Evolutionary conservation across 495 filamentous ascomycete species (phyloP).

Genomic region (Penicillium malachiteum): DNA sequence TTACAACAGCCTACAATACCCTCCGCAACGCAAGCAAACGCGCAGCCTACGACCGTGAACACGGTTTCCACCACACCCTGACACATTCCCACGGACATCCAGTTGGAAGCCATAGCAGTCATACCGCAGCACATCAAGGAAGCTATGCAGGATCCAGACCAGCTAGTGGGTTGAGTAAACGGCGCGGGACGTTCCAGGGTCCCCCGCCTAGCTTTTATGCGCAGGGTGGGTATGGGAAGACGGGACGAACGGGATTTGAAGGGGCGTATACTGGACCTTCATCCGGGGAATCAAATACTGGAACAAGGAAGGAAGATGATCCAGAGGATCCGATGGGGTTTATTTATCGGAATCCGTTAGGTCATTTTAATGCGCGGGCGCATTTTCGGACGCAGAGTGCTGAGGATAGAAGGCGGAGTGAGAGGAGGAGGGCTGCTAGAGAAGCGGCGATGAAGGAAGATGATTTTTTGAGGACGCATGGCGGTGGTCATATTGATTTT

Average conservation of each 20-base stretch:
- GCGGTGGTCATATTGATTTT: background rate
- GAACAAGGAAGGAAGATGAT: slow-evolving; percentile 4
- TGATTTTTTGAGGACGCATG: background rate
- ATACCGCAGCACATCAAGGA: slow-evolving; percentile 30
- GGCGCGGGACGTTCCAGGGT: slow-evolving; percentile 72
- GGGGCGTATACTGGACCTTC: slow-evolving; percentile 15
- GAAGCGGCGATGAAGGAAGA: slow-evolving; percentile 9
- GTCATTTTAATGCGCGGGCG: slow-evolving; percentile 63
- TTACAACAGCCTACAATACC: slow-evolving; percentile 82
- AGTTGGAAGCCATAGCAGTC: slow-evolving; percentile 42
- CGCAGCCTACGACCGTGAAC: slow-evolving; percentile 72
- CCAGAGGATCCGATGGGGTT: slow-evolving; percentile 44
- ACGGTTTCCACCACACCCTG: slow-evolving; percentile 36
- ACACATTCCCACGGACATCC: slow-evolving; percentile 40
- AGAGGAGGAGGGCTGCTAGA: slow-evolving; percentile 31
- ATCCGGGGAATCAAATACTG: slow-evolving; percentile 28
- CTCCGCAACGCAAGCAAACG: slow-evolving; percentile 72
- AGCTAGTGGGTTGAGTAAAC: slow-evolving; percentile 73
- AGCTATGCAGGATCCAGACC: slow-evolving; percentile 65
- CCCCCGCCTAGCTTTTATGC: slow-evolving; percentile 88
- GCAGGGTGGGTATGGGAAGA: slow-evolving; percentile 59
- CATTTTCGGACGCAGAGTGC: slow-evolving; percentile 69
- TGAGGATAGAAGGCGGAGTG: slow-evolving; percentile 53
- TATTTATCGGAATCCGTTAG: slow-evolving; percentile 52
- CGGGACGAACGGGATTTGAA: slow-evolving; percentile 18